phyloP scores from a whole-genome alignment of 1,139 yeast species.

The Schizosaccharomyces versatilis region DNA sequence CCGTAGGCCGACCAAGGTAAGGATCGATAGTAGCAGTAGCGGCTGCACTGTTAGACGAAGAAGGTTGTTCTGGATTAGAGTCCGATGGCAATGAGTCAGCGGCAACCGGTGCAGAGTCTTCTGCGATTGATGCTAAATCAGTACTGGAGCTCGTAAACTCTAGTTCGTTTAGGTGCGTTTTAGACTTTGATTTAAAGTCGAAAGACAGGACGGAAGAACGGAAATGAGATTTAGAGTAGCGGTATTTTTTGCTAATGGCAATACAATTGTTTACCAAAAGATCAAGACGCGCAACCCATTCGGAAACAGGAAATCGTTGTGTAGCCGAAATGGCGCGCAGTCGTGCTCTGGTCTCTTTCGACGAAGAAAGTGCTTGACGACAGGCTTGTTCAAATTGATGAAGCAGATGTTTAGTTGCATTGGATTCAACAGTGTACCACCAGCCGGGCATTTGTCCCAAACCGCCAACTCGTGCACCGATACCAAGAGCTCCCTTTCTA shows the following conservation, averaged over 20 bases:
- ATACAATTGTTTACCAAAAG: slow-evolving; percentile 5
- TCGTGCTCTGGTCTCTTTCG: slow-evolving; percentile 3
- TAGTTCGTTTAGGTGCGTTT: no score
- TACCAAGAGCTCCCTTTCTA: slow-evolving; percentile 9
- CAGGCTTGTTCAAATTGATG: slow-evolving; percentile 8
- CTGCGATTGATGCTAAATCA: no score
- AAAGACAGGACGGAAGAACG: not conserved
- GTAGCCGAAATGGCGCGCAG: slow-evolving; percentile 8
- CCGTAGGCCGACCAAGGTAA: slow-evolving; percentile 7
- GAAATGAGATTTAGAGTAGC: not conserved
- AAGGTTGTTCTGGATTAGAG: no score
- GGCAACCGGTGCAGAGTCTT: no score
- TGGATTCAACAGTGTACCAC: slow-evolving; percentile 10
- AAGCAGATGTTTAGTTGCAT: slow-evolving; percentile 5
- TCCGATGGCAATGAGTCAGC: no score
- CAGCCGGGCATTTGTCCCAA: slow-evolving; percentile 10
- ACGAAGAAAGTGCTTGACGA: slow-evolving; percentile 6
- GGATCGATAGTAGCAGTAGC: no score
- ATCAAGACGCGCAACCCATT: slow-evolving; percentile 7
- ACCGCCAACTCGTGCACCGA: slow-evolving; percentile 10
- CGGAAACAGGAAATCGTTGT: slow-evolving; percentile 9
- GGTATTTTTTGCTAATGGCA: not conserved
- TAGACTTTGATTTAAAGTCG: not conserved
- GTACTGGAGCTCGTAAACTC: no score
- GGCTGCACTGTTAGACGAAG: no score